Conservation (phyloP, 257 asterid species). For the Scutellaria galericulata region DNA sequence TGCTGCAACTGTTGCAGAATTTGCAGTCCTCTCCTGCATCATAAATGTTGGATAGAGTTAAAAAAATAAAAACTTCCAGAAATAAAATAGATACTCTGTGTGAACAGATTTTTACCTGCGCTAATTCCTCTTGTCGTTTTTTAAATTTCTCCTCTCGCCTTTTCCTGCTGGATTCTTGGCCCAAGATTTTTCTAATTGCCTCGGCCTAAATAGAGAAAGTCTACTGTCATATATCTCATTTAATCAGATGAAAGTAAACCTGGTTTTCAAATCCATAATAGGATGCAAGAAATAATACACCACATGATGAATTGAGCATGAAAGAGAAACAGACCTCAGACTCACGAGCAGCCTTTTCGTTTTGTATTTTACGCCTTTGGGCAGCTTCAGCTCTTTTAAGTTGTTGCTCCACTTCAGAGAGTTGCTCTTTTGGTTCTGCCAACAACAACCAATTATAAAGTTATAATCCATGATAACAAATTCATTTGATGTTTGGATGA, state of each 20-base stretch:
- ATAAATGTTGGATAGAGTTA: background rate
- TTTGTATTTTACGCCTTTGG: conserved; percentile 75
- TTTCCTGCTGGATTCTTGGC: conserved; percentile 92
- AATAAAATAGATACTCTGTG: background rate
- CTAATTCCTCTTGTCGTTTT: conserved; percentile 63
- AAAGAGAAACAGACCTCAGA: conserved; percentile 62
- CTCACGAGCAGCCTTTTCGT: conserved; percentile 84
- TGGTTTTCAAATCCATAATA: background rate
- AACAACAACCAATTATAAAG: conserved; percentile 17
- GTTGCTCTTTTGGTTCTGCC: conserved; percentile 78
- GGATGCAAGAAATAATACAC: conserved; percentile 1
- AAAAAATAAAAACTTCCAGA: conserved; percentile 1
- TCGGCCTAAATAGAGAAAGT: conserved; percentile 59
- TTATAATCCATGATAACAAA: background rate
- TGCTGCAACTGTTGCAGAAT: conserved; percentile 46
- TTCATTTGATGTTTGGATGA: background rate
- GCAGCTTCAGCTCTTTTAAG: conserved; percentile 90
- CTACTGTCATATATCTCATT: conserved; percentile 14
- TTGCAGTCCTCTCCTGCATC: conserved; percentile 68
- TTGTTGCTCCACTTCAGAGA: conserved; percentile 77
- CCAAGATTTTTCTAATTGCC: conserved; percentile 85
- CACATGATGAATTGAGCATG: background rate
- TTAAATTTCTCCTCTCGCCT: conserved; percentile 72
- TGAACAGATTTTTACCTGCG: conserved; percentile 52
- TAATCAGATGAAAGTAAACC: conserved; percentile 2